phyloP scores from a whole-genome alignment of 2,329 filamentous ascomycete species.

The Nemania serpens region DNA sequence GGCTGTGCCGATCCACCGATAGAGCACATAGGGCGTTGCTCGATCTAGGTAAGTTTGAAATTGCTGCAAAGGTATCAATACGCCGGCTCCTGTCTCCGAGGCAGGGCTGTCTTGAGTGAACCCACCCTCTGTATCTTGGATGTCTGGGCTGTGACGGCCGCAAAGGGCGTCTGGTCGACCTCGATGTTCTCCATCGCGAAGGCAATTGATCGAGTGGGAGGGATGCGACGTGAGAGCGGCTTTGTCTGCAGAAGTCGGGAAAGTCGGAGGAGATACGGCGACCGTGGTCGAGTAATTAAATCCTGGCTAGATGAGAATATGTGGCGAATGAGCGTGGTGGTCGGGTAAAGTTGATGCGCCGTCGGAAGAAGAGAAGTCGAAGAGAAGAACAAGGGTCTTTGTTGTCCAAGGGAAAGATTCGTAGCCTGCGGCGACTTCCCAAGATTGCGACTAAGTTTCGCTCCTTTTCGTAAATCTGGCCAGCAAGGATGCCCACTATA shows the following conservation, averaged over 20 bases:
- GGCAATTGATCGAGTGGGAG: constrained; percentile 15
- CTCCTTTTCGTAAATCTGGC: constrained; percentile 29
- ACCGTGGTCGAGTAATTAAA: constrained; percentile 9
- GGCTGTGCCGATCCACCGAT: constrained; percentile 89
- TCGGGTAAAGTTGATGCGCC: constrained; percentile 13
- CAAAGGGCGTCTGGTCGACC: constrained; percentile 89
- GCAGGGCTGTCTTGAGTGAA: constrained; percentile 16
- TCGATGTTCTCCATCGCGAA: constrained; percentile 79
- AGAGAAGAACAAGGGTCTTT: constrained; percentile 9
- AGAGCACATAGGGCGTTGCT: constrained; percentile 85
- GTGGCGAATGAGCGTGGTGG: constrained; percentile 28
- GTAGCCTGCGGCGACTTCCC: constrained; percentile 15
- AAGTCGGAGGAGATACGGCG: background rate
- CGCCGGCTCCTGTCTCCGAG: background rate
- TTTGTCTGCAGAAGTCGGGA: background rate
- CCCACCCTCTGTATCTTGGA: constrained; percentile 73
- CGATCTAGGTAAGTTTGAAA: constrained; percentile 95
- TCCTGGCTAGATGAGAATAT: background rate
- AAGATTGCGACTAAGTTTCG: constrained; percentile 23
- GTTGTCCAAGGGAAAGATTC: constrained; percentile 19
- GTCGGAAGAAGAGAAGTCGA: constrained; percentile 12
- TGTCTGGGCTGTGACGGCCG: constrained; percentile 85
- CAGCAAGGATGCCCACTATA: constrained; percentile 21
- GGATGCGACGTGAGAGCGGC: constrained; percentile 7
- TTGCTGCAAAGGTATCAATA: constrained; percentile 59